Evolutionary conservation across 1,284 basidiomycete genomes (phyloP), one percentile per base, ranked within the genome.

Genomic region (Porogramme epimiltina): DNA sequence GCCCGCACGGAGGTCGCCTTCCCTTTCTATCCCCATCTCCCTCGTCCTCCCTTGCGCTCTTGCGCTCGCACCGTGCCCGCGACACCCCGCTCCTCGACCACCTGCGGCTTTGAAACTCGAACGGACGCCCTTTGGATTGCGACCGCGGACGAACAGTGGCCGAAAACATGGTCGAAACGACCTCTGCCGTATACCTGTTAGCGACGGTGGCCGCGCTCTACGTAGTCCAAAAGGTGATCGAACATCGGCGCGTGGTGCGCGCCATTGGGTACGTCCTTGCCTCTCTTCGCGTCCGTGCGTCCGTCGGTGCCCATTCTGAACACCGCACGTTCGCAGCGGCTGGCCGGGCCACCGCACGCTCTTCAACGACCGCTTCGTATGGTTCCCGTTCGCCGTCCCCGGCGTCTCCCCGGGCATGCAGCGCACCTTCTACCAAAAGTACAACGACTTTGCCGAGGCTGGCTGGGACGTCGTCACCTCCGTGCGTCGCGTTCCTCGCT

Each of bases 271-370:
- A 19, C 28, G 8, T 31, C 28, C 28, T 6, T 31, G 8, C 6
- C 28, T 6, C 28, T 31, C 28, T 31, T 31, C 28, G 13, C 28
- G 8, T 31, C 13, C 28, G 8, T 13, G 6, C 28, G 6, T 31
- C 28, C 28, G 28, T 31, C 28, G 8, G 13, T 13, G 28, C 13
- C 28, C 28, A 33, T 24, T 6, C 24, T 19, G 22, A 22, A 4
- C 15, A 15, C 20, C 19, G 6, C 28, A 13, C 28, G 28, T 13
- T 6, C 13, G 28, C 46, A 63, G 62, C 28, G 28, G 60, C 53
- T 59, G 54, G 51, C 62, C 60, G 4, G 62, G 62, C 18, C 54
- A 58, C 46, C 60, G 62, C 34, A 58, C 56, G 25, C 23, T 61
- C 15, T 55, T 64, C 26, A 48, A 22, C 22, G 49, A 53, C 18